These are phyloP conservation scores for Sporothrix globosa DNA, from an alignment of 2,329 filamentous ascomycete species.

Conservation along the genomic window DNA sequence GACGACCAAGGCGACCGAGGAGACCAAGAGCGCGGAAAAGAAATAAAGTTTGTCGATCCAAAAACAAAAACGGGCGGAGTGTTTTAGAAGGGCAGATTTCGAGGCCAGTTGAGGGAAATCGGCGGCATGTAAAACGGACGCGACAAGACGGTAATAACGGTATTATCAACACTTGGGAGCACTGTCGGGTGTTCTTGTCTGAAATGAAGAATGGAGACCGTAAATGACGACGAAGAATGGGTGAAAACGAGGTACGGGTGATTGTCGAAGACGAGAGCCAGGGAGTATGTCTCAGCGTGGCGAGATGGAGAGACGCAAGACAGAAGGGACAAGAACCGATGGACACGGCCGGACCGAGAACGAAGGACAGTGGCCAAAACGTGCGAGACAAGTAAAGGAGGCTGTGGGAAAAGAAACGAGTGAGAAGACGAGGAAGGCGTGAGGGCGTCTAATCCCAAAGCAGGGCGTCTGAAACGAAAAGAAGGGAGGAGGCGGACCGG, in stretches of 20 bases:
- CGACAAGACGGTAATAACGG: slow-evolving; percentile 9
- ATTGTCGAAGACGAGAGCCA: neutral
- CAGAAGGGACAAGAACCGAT: neutral
- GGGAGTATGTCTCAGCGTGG: neutral
- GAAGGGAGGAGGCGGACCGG: slow-evolving; percentile 19
- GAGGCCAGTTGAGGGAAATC: neutral
- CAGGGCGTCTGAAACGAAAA: slow-evolving; percentile 28
- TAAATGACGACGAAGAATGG: slow-evolving; percentile 1
- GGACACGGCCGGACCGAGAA: slow-evolving; percentile 8
- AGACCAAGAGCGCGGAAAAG: slow-evolving; percentile 1
- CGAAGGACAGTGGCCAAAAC: neutral
- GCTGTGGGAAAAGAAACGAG: slow-evolving; percentile 17
- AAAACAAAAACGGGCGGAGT: slow-evolving; percentile 16
- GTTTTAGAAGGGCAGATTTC: slow-evolving; percentile 14
- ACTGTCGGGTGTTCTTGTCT: slow-evolving; percentile 3
- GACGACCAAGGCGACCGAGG: neutral
- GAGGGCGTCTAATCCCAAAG: slow-evolving; percentile 26
- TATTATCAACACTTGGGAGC: neutral
- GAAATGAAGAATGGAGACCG: slow-evolving; percentile 22
- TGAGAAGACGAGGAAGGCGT: neutral
- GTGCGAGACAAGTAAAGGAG: neutral
- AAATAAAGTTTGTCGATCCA: slow-evolving; percentile 33
- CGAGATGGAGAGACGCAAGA: neutral
- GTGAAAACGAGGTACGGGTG: slow-evolving; percentile 10
- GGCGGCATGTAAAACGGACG: neutral